Percentiles rank a stretch among this genome's conserved stretches.
Conservation (phyloP, 2,329 filamentous ascomycete species). For the Colletotrichum trifolii region DNA sequence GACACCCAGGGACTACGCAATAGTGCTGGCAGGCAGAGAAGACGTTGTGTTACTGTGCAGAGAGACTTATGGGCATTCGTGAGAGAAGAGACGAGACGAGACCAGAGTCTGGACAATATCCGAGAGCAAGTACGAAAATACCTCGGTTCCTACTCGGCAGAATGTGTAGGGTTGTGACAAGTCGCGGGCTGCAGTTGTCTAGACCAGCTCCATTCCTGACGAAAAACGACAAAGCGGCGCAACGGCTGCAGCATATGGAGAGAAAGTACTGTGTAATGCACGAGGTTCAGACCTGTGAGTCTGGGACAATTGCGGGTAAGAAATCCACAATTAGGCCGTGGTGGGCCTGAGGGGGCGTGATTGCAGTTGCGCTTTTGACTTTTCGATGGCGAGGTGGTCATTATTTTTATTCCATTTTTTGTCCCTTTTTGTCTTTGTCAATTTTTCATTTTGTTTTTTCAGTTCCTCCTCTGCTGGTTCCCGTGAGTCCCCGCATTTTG, state of each 20-base stretch:
- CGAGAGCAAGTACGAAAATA: conserved; percentile 20
- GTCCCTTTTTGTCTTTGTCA: not conserved
- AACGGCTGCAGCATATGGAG: conserved; percentile 9
- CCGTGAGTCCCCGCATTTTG: conserved; percentile 15
- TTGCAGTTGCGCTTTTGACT: not conserved
- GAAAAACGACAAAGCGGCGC: conserved; percentile 5
- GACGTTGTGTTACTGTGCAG: too few species aligned
- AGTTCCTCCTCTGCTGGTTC: not conserved
- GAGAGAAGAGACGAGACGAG: not conserved
- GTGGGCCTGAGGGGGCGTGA: conserved; percentile 2
- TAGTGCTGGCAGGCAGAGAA: too few species aligned
- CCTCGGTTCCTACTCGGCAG: conserved; percentile 29
- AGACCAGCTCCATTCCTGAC: conserved; percentile 4
- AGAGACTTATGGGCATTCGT: not conserved
- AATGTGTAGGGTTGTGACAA: not conserved
- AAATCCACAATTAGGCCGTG: conserved; percentile 23
- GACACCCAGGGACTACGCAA: too few species aligned
- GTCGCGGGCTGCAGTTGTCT: conserved; percentile 1
- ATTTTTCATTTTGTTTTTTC: not conserved
- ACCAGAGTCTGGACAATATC: conserved; percentile 5
- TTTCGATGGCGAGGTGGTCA: too few species aligned
- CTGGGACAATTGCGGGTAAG: conserved; percentile 2
- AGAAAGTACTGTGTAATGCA: not conserved
- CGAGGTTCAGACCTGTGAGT: not conserved
- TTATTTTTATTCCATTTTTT: not conserved